A percentile compares a stretch with the other conserved stretches of the same genome.
These are phyloP conservation scores for Nigrospora osmanthi DNA, from an alignment of 2,329 filamentous ascomycete genomes.

Conservation along the genomic window DNA sequence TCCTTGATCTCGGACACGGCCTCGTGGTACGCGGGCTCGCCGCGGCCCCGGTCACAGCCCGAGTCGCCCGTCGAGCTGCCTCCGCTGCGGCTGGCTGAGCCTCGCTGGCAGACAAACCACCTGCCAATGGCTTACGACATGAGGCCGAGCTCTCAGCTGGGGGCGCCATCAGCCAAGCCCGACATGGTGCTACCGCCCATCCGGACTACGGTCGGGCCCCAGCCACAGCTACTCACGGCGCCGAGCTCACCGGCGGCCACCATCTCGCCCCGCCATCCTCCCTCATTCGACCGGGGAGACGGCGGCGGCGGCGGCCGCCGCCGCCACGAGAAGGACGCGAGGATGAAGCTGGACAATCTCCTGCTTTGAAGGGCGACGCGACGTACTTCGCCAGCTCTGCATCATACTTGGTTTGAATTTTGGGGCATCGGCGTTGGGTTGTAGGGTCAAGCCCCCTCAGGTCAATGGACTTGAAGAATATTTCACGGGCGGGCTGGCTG, in stretches of 20 bases:
- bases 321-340: conserved; percentile 3
- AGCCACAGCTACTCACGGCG: conserved; percentile 20
- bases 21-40: conserved; percentile 55
- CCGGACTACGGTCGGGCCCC: conserved; percentile 16
- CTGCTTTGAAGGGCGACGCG: not conserved
- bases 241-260: conserved; percentile 22
- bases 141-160: not conserved
- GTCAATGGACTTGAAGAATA: no score
- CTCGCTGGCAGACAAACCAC: conserved; percentile 1
- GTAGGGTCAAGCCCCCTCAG: no score
- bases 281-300: not conserved
- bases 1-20: conserved; percentile 65
- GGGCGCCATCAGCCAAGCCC: not conserved
- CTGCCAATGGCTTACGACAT: not conserved
- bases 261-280: conserved; percentile 1
- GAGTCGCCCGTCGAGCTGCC: conserved; percentile 34
- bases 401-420: no score
- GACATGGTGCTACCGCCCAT: conserved; percentile 13
- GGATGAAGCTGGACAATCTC: conserved; percentile 6
- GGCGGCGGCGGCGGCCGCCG: not conserved
- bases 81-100: conserved; percentile 12
- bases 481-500: no score
- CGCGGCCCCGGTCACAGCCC: conserved; percentile 29
- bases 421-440: no score
- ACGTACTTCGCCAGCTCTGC: not conserved